These are phyloP conservation scores for Komagataella mondaviorum DNA, from an alignment of 805 yeast species.

Conservation along the genomic window DNA sequence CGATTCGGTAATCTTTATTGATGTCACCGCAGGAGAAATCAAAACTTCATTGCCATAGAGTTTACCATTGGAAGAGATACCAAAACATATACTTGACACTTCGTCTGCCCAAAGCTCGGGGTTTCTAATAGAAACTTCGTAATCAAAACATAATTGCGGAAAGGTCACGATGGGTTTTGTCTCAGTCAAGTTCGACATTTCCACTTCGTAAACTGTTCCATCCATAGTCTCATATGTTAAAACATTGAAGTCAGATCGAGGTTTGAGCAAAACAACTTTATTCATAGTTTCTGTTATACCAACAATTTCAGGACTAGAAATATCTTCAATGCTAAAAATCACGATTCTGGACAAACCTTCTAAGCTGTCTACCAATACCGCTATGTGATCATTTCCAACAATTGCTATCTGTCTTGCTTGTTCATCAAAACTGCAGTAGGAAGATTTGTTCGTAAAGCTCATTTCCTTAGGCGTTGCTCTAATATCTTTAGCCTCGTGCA, in stretches of 20 bases:
- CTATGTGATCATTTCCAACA: slow-evolving; percentile 34
- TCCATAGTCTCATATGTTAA: slow-evolving; percentile 50
- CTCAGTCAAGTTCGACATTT: slow-evolving; percentile 14
- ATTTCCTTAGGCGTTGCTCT: slow-evolving; percentile 27
- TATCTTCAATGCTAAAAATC: slow-evolving; percentile 31
- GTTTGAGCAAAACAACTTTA: slow-evolving; percentile 37
- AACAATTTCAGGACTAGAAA: slow-evolving; percentile 24
- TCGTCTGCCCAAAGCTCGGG: slow-evolving; percentile 10
- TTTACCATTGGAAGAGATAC: slow-evolving; percentile 65
- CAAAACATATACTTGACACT: slow-evolving; percentile 37
- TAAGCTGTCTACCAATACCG: slow-evolving; percentile 44
- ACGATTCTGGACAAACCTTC: slow-evolving; percentile 35
- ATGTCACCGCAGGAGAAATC: slow-evolving; percentile 67
- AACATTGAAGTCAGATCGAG: slow-evolving; percentile 35
- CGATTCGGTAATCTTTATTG: slow-evolving; percentile 58
- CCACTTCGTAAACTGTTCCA: slow-evolving; percentile 33
- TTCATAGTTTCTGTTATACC: slow-evolving; percentile 32
- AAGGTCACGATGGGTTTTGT: slow-evolving; percentile 30
- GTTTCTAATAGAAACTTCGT: slow-evolving; percentile 26
- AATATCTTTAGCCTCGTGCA: slow-evolving; percentile 27
- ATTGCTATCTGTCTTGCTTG: slow-evolving; percentile 53
- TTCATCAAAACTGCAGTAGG: slow-evolving; percentile 27
- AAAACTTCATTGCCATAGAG: slow-evolving; percentile 48
- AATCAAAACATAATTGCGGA: slow-evolving; percentile 58
- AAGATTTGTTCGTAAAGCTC: slow-evolving; percentile 17